Evolutionary conservation across 169 alveolate genomes (phyloP).

Genomic region (Cryptosporidium ryanae): DNA sequence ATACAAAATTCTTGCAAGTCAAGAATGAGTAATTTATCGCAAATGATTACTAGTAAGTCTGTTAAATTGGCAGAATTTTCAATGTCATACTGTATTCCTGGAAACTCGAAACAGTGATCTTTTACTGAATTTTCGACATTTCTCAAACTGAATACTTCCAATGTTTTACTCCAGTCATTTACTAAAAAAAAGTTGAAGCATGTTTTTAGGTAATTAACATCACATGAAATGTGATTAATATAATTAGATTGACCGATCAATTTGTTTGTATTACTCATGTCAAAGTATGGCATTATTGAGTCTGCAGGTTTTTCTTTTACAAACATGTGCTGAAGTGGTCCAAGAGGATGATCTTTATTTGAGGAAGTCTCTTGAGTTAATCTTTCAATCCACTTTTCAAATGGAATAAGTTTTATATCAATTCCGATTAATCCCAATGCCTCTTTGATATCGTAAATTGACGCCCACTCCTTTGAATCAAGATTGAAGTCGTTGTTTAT

Average conservation of each 20-base stretch:
- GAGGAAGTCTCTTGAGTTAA: slow-evolving; percentile 6
- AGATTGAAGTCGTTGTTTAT: slow-evolving; percentile 31
- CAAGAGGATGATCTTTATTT: slow-evolving; percentile 51
- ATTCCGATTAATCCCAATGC: slow-evolving; percentile 27
- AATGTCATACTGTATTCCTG: too few relatives aligned
- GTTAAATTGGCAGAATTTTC: background rate
- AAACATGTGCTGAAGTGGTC: slow-evolving; percentile 71
- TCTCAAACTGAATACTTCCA: slow-evolving; percentile 13
- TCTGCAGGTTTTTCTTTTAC: slow-evolving; percentile 58
- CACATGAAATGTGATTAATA: slow-evolving; percentile 13
- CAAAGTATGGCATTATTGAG: slow-evolving; percentile 69
- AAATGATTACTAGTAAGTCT: slow-evolving; percentile 24
- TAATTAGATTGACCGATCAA: slow-evolving; percentile 11
- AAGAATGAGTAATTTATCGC: slow-evolving; percentile 41
- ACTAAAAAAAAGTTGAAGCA: slow-evolving; percentile 38
- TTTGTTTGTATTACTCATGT: slow-evolving; percentile 47
- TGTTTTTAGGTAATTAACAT: slow-evolving; percentile 26
- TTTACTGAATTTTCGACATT: background rate
- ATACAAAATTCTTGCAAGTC: slow-evolving; percentile 17
- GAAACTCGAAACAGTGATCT: slow-evolving; percentile 11
- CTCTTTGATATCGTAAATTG: slow-evolving; percentile 34
- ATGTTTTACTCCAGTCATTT: slow-evolving; percentile 50
- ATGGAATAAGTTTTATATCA: slow-evolving; percentile 21
- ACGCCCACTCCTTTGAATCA: slow-evolving; percentile 49
- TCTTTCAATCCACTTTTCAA: slow-evolving; percentile 52